Percentiles rank a stretch among this genome's conserved stretches.
These are phyloP conservation scores for Chaetomiaceae sp. DNA, from an alignment of 2,329 filamentous ascomycete species.

Conservation along the genomic window DNA sequence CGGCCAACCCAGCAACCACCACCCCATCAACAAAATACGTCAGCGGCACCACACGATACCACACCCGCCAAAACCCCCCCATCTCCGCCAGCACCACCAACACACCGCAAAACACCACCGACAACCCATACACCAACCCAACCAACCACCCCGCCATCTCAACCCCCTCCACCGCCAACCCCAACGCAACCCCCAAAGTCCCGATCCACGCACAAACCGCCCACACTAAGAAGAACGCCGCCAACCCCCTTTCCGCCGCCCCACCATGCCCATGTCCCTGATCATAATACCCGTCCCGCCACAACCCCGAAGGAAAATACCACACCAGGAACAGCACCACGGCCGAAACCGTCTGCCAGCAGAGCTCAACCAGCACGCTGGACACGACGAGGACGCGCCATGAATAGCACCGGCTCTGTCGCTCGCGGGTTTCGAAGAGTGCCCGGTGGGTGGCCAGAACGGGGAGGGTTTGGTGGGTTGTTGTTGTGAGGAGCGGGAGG, in stretches of 20 bases:
- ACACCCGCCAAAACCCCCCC: neutral
- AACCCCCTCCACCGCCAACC: neutral
- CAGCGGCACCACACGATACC: neutral
- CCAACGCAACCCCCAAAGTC: neutral
- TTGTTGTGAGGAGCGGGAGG: neutral
- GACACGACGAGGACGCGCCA: neutral
- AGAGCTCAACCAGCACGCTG: neutral
- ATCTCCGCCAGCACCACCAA: neutral
- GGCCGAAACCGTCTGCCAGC: neutral
- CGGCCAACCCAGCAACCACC: neutral
- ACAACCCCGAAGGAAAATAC: neutral
- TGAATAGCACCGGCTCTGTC: neutral
- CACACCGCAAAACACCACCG: neutral
- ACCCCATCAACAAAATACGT: neutral
- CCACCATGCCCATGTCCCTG: neutral
- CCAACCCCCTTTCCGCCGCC: neutral
- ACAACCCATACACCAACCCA: neutral
- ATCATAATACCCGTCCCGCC: neutral
- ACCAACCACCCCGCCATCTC: neutral
- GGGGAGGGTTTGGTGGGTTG: neutral
- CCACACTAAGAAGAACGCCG: neutral
- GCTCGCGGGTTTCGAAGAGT: neutral
- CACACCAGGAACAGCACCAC: neutral
- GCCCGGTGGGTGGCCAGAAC: neutral
- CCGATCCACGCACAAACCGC: neutral